These are phyloP conservation scores for Zoysia japonica DNA, from an alignment of 176 grass and related monocot genomes.

Conservation along the genomic window DNA sequence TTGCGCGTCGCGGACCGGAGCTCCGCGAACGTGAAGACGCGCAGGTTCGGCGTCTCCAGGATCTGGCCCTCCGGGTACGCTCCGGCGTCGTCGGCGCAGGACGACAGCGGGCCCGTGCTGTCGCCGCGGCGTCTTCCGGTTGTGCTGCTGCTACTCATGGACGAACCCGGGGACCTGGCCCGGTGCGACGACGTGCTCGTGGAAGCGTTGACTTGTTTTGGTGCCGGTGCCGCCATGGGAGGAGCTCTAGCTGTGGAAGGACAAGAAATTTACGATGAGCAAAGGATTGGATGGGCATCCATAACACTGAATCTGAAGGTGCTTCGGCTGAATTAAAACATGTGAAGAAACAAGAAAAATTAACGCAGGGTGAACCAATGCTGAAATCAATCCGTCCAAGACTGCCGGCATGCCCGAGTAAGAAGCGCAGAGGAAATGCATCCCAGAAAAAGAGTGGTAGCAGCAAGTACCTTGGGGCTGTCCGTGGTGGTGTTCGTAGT, in stretches of 20 bases:
- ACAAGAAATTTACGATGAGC: not conserved
- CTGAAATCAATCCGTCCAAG: no score
- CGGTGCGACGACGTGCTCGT: no score
- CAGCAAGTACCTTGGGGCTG: slow-evolving; percentile 22
- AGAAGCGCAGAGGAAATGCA: slow-evolving; percentile 11
- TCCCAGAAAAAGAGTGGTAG: not conserved
- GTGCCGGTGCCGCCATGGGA: not conserved
- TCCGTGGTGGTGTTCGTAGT: not conserved
- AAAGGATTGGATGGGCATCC: not conserved
- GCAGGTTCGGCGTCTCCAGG: slow-evolving; percentile 65
- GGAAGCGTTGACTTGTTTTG: not conserved
- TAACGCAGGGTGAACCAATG: no score
- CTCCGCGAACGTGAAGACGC: slow-evolving; percentile 65
- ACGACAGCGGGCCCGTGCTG: not conserved
- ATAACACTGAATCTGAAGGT: no score
- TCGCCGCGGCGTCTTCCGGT: slow-evolving; percentile 5
- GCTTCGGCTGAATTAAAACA: no score
- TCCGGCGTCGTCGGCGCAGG: not conserved
- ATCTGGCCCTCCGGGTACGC: slow-evolving; percentile 55
- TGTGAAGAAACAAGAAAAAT: no score
- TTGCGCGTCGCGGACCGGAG: slow-evolving; percentile 55
- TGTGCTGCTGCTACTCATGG: slow-evolving; percentile 26
- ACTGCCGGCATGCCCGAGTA: no score
- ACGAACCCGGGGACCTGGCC: no score
- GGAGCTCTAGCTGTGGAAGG: not conserved